phyloP scores from a whole-genome alignment of 805 yeast species.

The Starmerella khaoyaiensis region DNA sequence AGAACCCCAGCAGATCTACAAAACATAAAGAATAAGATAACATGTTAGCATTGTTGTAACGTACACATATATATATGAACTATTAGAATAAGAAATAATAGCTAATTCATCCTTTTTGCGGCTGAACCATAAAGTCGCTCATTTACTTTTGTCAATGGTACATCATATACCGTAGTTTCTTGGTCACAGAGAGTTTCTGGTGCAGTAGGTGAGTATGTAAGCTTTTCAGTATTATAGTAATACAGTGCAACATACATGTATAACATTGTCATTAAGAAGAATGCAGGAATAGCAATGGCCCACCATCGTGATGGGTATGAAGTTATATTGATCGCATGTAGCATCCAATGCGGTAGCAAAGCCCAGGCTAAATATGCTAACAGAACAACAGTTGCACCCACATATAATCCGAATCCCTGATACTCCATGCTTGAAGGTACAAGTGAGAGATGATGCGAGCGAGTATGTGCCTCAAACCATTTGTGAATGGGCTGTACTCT shows the following conservation, averaged over 20 bases:
- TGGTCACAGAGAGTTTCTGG: conserved; percentile 57
- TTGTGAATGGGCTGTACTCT: conserved; percentile 29
- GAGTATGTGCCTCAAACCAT: conserved; percentile 7
- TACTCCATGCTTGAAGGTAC: conserved; percentile 41
- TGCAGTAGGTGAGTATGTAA: conserved; percentile 48
- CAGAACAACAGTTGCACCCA: conserved; percentile 47
- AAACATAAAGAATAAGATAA: too few species aligned
- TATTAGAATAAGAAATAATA: too few species aligned
- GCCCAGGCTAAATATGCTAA: conserved; percentile 61
- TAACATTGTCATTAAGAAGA: conserved; percentile 54
- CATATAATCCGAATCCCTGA: conserved; percentile 73
- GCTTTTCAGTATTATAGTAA: conserved; percentile 61
- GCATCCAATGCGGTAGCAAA: conserved; percentile 45
- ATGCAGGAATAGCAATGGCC: conserved; percentile 70
- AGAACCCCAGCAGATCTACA: too few species aligned
- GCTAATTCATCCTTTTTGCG: too few species aligned
- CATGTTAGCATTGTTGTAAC: too few species aligned
- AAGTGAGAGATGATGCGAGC: not conserved
- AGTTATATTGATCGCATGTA: conserved; percentile 39
- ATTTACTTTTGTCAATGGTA: conserved; percentile 42
- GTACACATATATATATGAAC: too few species aligned
- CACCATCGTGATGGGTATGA: conserved; percentile 87
- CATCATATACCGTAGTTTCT: conserved; percentile 65
- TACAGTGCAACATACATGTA: conserved; percentile 60
- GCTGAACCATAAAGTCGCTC: conserved; percentile 1